These are phyloP conservation scores for Colletotrichum sp. DNA, from an alignment of 2,329 filamentous ascomycete genomes.

Conservation along the genomic window DNA sequence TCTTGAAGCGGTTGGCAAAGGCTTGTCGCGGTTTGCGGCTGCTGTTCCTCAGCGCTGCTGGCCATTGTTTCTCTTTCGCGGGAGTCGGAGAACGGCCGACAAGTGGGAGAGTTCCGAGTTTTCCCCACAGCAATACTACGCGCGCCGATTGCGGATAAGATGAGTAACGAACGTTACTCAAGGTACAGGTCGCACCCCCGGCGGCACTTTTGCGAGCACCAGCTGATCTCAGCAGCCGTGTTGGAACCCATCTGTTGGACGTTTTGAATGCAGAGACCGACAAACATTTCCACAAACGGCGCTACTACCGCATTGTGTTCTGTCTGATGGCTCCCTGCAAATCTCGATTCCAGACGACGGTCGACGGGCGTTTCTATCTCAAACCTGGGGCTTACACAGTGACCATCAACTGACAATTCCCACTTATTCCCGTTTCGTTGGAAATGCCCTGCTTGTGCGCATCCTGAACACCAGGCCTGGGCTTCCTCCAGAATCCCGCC, in stretches of 20 bases:
- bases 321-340: neutral
- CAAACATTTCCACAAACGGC: neutral
- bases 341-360: neutral
- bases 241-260: neutral
- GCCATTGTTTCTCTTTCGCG: neutral
- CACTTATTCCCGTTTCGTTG: neutral
- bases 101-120: neutral
- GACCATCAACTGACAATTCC: neutral
- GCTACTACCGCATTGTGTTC: neutral
- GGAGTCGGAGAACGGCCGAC: neutral
- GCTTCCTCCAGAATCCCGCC: neutral
- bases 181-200: neutral
- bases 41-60: neutral
- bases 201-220: neutral
- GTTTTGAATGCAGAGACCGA: neutral
- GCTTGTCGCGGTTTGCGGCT: neutral
- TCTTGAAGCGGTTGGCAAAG: slow-evolving; percentile 8
- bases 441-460: neutral
- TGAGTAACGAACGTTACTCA: neutral
- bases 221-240: neutral
- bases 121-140: neutral
- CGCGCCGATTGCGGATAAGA: neutral
- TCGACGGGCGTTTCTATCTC: neutral
- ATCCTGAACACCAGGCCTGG: neutral
- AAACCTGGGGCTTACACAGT: neutral